Base-by-base conservation (phyloP, 345 rosid species). In the Populus davidiana region DNA sequence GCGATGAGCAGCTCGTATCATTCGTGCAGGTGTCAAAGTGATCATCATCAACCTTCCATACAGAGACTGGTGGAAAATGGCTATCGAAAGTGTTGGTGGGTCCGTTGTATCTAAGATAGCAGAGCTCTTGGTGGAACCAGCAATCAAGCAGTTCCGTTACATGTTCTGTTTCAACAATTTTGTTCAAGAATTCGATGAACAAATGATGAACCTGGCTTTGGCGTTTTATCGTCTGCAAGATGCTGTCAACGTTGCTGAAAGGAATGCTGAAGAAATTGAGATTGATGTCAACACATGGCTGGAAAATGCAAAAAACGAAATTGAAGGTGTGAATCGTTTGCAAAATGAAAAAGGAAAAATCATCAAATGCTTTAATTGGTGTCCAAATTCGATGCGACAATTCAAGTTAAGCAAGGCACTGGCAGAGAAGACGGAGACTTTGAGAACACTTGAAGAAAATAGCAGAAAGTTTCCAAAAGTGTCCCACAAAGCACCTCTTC, bases 151-250 rank as follows among this genome's bases (percentile, higher is more conserved):
- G 4, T 21, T 75, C 23, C 38, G 64, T 18, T 52, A 49, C 21
- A 21, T 67, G 11, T 75, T 66, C 56, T 25, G 66, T n/a, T 66
- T 75, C 43, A 47, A 49, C 9, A 75, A 16, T 43, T 47, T 67
- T 35, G 29, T 75, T 66, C 35, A 66, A 27, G 78, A 75, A 8
- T 44, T 75, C 5, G 21, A n/a, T 4, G 20, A 66, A 20, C 63
- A 49, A 25, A 2, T 0, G n/a, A 0, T 0, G 31, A 31, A 29
- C 16, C 67, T 63, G 35, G 7, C 43, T 39, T 39, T 39, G 35
- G 31, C 35, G 1, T 2, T n/a, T 1, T 0, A 21, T 62, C 4
- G 49, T 43, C 71, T 77, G 54, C 14, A 63, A 44, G 8, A 44
- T 14, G n/a, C 9, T 8, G 63, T 62, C 23, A 5, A 64, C 2